Base-by-base conservation (phyloP, 305 asterid genomes). In the Plantago coronopus region DNA sequence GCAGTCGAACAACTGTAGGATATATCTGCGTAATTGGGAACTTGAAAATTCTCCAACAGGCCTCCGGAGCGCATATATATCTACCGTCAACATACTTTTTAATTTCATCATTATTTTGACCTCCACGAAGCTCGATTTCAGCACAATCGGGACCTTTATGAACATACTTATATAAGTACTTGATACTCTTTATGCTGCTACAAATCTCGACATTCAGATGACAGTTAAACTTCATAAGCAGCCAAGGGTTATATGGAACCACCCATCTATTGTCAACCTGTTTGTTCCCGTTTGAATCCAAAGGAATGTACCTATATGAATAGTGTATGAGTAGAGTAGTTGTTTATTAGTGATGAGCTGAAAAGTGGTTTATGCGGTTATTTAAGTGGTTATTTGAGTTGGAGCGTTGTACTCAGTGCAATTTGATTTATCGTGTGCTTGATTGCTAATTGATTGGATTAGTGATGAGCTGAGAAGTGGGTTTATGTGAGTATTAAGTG, bases 161-260 rank as follows among this genome's bases (percentile, higher is more conserved):
- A 9, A 7, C 14, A 19, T 40, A 40, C 8, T 40, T 54, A 0
- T 46, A 46, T 46, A 46, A 46, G 18, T 51, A 51, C 54, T 44
- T 59, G 15, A 43, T 21, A 9, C 43, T 43, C 15, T 43, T 59
- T 43, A 44, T 44, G 9, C 42, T n/a, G 42, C 54, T 27, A 5
- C 64, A 59, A 1, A 59, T 6, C 34, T 40, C 62, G 19, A 57
- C 49, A 20, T 57, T 57, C 6, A 57, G 19, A 20, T 40, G 37
- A 12, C 49, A 57, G 13, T 56, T 29, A 37, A 34, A 57, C 16
- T 57, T 57, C 17, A 53, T 5, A 11, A 53, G 7, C 15, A 56
- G 14, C 61, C 61, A 56, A 8, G 27, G 27, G 16, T 56, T 37
- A 16, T 56, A 56, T 14, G 61, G 61, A 2, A 54, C 22, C 17